Base-by-base conservation (phyloP, 2,329 filamentous ascomycete species). In the Nemania bipapillata region DNA sequence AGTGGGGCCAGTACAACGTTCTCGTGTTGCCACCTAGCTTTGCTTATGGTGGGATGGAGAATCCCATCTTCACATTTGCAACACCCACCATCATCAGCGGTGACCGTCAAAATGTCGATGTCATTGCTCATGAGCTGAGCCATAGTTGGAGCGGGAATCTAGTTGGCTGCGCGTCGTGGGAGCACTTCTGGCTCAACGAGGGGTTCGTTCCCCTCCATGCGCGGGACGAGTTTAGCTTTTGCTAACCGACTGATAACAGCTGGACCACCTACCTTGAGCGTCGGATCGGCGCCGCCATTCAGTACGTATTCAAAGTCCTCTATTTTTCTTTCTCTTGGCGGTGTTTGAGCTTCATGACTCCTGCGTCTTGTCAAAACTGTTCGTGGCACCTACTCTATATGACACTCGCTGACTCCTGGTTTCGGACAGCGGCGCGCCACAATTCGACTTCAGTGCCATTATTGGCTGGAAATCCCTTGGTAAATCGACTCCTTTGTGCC, bases 251-350 rank as follows among this genome's bases (percentile, higher is more conserved):
- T 17, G 30, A 24, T 17, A 26, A 60, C 4, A 71, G 69, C 4
- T 98, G 95, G 96, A 98, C 96, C 0, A 92, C 91, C 22, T 99
- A 99, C 77, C 86, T 98, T 4, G 96, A 99, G 82, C 91, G 96
- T 60, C 88, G 96, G 56, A 93, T 96, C 67, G 86, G 90, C 72
- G 91, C 89, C 15, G 87, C 85, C 22, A 85, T 97, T 52, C 94
- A 97, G 70, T 71, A 70, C n/a, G 70, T 65, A 12, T 42, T 24
- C 15, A 32, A 2, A 35, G 8, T 30, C 11, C 5, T 24, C n/a
- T 53, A n/a, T 9, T 30, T 40, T 54, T 54, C 11, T 30, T 11
- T 50, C 2, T 20, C 26, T 49, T 56, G 52, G 52, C 20, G 15
- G 28, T 35, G 35, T 55, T 63, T 49, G 50, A 54, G 22, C 50